Evolutionary conservation across 495 filamentous ascomycete species (phyloP), one percentile per base, ranked within the genome.

Genomic region (Tuber aestivum): DNA sequence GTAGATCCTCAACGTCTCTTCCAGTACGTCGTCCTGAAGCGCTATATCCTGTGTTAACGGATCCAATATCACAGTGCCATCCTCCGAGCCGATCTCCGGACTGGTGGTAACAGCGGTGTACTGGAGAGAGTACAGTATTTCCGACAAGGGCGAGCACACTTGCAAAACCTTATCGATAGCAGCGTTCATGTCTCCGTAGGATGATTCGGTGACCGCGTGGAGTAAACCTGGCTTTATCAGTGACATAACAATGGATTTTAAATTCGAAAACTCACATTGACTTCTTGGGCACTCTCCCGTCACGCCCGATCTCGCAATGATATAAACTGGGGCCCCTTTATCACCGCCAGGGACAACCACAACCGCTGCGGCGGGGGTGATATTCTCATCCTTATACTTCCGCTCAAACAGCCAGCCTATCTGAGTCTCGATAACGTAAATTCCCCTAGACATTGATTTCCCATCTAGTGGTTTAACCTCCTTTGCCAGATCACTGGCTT

Each of bases 251-350:
- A 23, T 23, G 38, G 10, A 20, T 18, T 23, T 14, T 45, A 12
- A 48, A 41, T 32, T 41, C 27, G 18, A 8, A 32, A 35, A 37
- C 73, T 35, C 35, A 79, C 76, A 79, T 21, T 79, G 77, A 0
- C 78, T 70, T 18, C 72, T 50, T 8, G 72, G 77, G 32, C 81
- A 83, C 73, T 83, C 81, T 18, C 78, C 78, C 0, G 81, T 77
- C 20, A 74, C 65, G 0, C 74, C 70, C 2, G 78, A 76, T 20
- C 78, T 65, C 5, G 72, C 74, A 37, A 79, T 12, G 18, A 81
- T 68, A 48, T 83, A 79, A 6, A 83, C 72, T 14, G 81, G 81
- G 8, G 41, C 50, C 9, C 32, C 44, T 0, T 32, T 3, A 61
- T n/a, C 50, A 27, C n/a, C 18, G 37, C 72, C 20, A 10, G 75